These are phyloP conservation scores for Articulospora tetracladia DNA, from an alignment of 495 filamentous ascomycete genomes.

Conservation along the genomic window DNA sequence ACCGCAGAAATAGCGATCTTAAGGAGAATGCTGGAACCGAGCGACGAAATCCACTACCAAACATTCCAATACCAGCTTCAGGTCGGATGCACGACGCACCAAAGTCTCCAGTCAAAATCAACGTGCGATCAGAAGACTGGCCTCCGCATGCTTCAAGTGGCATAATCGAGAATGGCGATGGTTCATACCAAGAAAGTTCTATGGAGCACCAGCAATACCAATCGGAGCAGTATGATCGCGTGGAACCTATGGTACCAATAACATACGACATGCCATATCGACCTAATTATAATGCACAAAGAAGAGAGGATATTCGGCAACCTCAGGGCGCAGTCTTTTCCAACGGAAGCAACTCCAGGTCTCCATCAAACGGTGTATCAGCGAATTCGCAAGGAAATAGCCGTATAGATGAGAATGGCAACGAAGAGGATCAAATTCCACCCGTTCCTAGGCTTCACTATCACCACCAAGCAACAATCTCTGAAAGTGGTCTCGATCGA, in stretches of 20 bases:
- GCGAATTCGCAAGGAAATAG: neutral
- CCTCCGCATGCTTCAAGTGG: constrained; percentile 33
- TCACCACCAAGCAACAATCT: constrained; percentile 40
- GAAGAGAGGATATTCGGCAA: constrained; percentile 34
- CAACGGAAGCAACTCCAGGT: constrained; percentile 32
- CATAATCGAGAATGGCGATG: constrained; percentile 29
- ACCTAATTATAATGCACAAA: constrained; percentile 27
- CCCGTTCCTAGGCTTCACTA: constrained; percentile 52
- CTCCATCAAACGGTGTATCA: constrained; percentile 16
- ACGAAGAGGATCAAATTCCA: neutral
- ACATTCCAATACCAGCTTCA: constrained; percentile 20
- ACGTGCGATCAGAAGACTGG: constrained; percentile 28
- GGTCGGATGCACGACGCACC: constrained; percentile 33
- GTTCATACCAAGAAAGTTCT: constrained; percentile 28
- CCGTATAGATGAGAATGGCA: constrained; percentile 16
- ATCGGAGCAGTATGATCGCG: neutral
- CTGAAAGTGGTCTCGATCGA: constrained; percentile 9
- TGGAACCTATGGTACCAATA: constrained; percentile 15
- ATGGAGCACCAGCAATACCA: neutral
- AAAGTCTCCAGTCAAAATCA: constrained; percentile 39
- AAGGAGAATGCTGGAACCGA: constrained; percentile 22
- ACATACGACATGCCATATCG: constrained; percentile 30
- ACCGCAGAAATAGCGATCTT: constrained; percentile 15
- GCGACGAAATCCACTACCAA: constrained; percentile 26
- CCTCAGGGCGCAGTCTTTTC: constrained; percentile 39